Base-by-base conservation (phyloP, 1,139 yeast genomes). In the Ogataea hybrid region DNA sequence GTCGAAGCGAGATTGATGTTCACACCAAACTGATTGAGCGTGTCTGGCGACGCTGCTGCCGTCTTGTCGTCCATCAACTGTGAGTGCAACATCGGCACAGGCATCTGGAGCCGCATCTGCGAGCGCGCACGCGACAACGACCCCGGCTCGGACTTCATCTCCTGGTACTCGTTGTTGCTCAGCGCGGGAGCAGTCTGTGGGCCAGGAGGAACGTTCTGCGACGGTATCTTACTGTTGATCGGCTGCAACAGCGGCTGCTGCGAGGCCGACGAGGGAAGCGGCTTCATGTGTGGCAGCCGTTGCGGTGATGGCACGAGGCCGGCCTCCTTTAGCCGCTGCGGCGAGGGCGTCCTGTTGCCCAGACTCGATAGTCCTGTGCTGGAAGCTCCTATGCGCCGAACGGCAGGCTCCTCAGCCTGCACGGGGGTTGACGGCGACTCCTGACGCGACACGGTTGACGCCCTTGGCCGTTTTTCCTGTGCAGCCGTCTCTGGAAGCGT, bases 1-100 rank as follows among this genome's bases (percentile, higher is more conserved):
- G 56, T 77, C 73, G 50, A 80, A 71, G 36, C 89, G 84, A 68
- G 80, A 80, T 56, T 84, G 84, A 59, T 83, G 39, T 57, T 57
- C 34, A 58, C 57, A 25, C 63, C 63, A 47, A 58, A 58, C 42
- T 58, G 63, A 35, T 58, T 58, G 35, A 50, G 29, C 18, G 46
- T 53, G 23, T 56, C 58, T 3, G 51, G 44, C 9, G 49, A 39
- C 7, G 21, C 25, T 7, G 30, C 27, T 8, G 36, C 34, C 6
- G 21, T 25, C n/a, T 40, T 41, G 4, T 39, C 37, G 9, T 40
- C 25, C 12, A 29, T 12, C 6, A 30, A 16, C 47, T 73, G 73
- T 16, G 63, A 64, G 41, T 49, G 50, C 7, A 53, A 35, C 11
- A 73, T 63, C 11, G 79, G 77, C 4, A 69, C 63, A 8, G 79